Evolutionary conservation across 306 rosid genomes (phyloP).

Genomic region (Cicer chorassanicum): DNA sequence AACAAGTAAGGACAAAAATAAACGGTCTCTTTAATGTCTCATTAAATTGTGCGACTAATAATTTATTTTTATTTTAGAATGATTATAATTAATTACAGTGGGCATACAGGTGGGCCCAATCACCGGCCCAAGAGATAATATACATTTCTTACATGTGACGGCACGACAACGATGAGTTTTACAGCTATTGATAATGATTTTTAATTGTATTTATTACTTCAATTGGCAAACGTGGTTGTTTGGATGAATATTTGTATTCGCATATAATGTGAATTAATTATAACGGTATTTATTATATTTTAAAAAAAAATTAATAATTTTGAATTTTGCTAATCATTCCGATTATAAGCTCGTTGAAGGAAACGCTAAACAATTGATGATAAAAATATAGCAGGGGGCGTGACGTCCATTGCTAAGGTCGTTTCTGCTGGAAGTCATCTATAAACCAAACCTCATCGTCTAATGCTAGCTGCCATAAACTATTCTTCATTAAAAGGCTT

Average conservation of each 20-base stretch:
- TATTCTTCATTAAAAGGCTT: neutral
- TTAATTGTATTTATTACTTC: neutral
- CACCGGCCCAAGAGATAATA: constrained; percentile 60
- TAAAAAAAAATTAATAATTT: neutral
- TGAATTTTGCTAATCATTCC: neutral
- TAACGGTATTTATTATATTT: too few species aligned
- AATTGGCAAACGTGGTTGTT: constrained; percentile 30
- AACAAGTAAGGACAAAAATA: constrained; percentile 34
- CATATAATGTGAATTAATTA: too few species aligned
- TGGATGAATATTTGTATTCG: too few species aligned
- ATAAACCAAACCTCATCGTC: constrained; percentile 45
- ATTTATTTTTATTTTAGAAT: constrained; percentile 4
- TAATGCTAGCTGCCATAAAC: constrained; percentile 32
- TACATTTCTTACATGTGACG: constrained; percentile 57
- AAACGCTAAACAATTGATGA: neutral
- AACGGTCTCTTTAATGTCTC: constrained; percentile 42
- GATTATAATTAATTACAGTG: constrained; percentile 31
- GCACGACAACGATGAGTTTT: constrained; percentile 54
- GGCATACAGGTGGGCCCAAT: constrained; percentile 45
- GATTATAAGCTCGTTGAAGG: constrained; percentile 22
- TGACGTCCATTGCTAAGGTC: constrained; percentile 30
- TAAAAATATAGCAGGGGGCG: constrained; percentile 25
- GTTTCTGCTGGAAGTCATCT: constrained; percentile 10
- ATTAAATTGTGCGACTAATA: constrained; percentile 40
- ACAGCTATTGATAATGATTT: constrained; percentile 27